Evolutionary conservation across 495 filamentous ascomycete genomes (phyloP).

Genomic region (Annulohypoxylon moriforme): DNA sequence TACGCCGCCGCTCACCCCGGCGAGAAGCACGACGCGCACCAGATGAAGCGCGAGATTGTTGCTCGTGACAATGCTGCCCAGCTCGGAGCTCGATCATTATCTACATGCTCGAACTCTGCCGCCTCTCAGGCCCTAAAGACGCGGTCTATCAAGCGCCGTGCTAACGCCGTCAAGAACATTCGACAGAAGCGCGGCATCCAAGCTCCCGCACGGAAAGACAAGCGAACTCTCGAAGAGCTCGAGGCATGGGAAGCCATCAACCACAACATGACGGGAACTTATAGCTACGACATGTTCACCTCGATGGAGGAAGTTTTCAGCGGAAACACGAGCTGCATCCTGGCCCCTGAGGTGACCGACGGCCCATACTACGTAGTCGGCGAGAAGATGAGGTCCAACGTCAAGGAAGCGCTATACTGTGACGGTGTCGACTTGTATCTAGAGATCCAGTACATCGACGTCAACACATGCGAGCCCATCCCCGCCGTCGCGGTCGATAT

Average conservation of each 20-base stretch:
- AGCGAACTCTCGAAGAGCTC: slow-evolving; percentile 56
- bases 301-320: slow-evolving; percentile 61
- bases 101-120: slow-evolving; percentile 49
- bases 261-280: slow-evolving; percentile 59
- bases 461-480: slow-evolving; percentile 66
- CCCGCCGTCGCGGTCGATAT: slow-evolving; percentile 65
- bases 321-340: slow-evolving; percentile 59
- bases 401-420: slow-evolving; percentile 55
- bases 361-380: slow-evolving; percentile 68
- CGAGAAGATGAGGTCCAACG: slow-evolving; percentile 58
- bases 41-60: slow-evolving; percentile 49
- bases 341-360: slow-evolving; percentile 63
- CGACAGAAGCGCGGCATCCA: slow-evolving; percentile 63
- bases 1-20: slow-evolving; percentile 51
- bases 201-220: slow-evolving; percentile 47
- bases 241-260: slow-evolving; percentile 51
- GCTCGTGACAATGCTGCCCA: slow-evolving; percentile 50
- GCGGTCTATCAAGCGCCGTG: slow-evolving; percentile 52
- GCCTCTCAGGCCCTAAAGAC: slow-evolving; percentile 45
- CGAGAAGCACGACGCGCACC: slow-evolving; percentile 48
- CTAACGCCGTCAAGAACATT: slow-evolving; percentile 54
- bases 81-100: slow-evolving; percentile 52
- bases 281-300: slow-evolving; percentile 52
- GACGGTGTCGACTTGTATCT: slow-evolving; percentile 60
- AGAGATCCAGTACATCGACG: slow-evolving; percentile 65